Base-by-base conservation (phyloP, 768 basidiomycete species). In the Macrolepiota albuminosa region DNA sequence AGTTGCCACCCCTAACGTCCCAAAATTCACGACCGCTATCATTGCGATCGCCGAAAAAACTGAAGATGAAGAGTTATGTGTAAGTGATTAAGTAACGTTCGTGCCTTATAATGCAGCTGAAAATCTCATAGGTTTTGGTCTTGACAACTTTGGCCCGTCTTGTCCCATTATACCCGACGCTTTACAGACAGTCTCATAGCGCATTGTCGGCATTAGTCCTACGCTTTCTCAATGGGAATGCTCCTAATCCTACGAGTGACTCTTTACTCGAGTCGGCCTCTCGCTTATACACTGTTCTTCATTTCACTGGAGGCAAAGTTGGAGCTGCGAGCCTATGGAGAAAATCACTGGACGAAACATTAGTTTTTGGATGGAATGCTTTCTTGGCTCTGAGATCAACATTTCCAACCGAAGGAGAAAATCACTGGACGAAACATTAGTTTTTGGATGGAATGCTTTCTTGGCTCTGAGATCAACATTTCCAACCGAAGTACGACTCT, bases 251-350 rank as follows among this genome's bases (percentile, higher is more conserved):
- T 1, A 77, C 75, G 3, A 74, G 78, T 52, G 34, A 55, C 18
- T 58, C 68, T 26, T 64, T 87, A 6, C 60, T 84, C 0, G 64
- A 73, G 45, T 76, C 84, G 14, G 79, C 86, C 2, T 84, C 84
- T 6, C 68, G 73, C 21, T 76, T 94, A 24, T 89, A 87, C 59
- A 73, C 85, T 3, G 72, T 78, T 26, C 76, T 94, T 6, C 87
- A 87, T 70, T 72, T 83, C 33, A 86, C 88, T 0, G 90, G 90
- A 24, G 92, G 93, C 8, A 94, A 92, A 71, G 85, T 90, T 9
- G 89, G 87, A 29, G 85, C 86, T 16, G 77, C 84, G 11, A 82
- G 76, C 54, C 65, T 88, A 6, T 94, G 92, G 92, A 80, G 86
- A 63, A 91, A 88, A 65, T 84, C 84, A 16, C 60, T 93, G 29